phyloP scores from a whole-genome alignment of 768 basidiomycete species.

The Collybiopsis confluens region DNA sequence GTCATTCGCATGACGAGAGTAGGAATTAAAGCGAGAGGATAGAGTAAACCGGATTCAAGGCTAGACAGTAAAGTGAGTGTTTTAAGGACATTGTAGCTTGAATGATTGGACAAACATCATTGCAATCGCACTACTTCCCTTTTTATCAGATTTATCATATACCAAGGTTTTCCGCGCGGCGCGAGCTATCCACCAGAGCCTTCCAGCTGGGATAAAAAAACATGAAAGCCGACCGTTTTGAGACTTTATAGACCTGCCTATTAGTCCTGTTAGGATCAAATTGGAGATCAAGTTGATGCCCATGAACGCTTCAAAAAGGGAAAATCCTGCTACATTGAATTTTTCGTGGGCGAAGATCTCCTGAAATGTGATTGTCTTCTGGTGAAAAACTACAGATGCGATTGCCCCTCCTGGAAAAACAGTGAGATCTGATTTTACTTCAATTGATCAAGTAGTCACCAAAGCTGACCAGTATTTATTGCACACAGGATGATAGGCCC shows the following conservation, averaged over 20 bases:
- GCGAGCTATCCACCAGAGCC: constrained; percentile 1
- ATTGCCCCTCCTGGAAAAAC: not conserved
- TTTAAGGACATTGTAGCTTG: too few relatives aligned
- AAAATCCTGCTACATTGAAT: not conserved
- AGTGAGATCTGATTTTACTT: not conserved
- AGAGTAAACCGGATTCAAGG: not conserved
- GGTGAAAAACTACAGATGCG: not conserved
- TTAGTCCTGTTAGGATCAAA: not conserved
- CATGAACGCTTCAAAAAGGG: not conserved
- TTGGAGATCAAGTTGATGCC: not conserved
- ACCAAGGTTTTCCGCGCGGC: not conserved
- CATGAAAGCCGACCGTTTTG: not conserved
- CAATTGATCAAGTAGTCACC: not conserved
- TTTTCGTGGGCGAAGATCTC: not conserved
- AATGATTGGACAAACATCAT: not conserved
- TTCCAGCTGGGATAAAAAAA: not conserved
- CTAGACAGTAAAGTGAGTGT: too few relatives aligned
- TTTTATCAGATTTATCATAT: not conserved
- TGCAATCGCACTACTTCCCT: not conserved
- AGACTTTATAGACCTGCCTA: not conserved
- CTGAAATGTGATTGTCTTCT: not conserved
- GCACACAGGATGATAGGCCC: not conserved
- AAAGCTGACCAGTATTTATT: not conserved
- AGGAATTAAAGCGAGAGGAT: not conserved
- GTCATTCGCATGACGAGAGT: too few relatives aligned